These are phyloP conservation scores for Annulohypoxylon nitens DNA, from an alignment of 495 filamentous ascomycete genomes.

Conservation along the genomic window DNA sequence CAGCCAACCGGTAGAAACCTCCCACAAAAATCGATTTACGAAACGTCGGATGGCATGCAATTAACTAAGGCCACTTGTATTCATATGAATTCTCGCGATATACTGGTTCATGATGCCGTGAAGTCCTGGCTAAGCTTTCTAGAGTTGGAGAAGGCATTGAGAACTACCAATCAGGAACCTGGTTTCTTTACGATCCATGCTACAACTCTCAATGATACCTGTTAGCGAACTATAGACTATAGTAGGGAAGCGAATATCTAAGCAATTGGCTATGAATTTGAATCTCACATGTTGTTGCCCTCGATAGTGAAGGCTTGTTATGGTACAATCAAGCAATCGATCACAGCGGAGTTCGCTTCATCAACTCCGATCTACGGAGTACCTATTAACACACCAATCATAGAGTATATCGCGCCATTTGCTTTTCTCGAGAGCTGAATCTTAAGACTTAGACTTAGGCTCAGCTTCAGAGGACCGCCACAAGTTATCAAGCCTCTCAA, in stretches of 20 bases:
- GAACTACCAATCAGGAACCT: neutral
- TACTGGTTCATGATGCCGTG: neutral
- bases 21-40: neutral
- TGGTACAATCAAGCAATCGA: neutral
- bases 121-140: slow-evolving; percentile 5
- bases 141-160: neutral
- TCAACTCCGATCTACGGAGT: neutral
- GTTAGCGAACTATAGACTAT: neutral
- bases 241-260: neutral
- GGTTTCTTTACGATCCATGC: neutral
- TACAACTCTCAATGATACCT: neutral
- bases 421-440: no score
- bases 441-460: neutral
- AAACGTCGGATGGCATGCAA: neutral
- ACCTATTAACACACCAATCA: neutral
- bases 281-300: neutral
- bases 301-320: neutral
- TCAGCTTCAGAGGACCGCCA: neutral
- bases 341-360: neutral
- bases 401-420: neutral
- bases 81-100: neutral
- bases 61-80: neutral
- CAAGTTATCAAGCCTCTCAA: neutral
- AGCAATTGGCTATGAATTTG: neutral
- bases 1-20: neutral